These are phyloP conservation scores for Graphilbum fragrans DNA, from an alignment of 2,329 filamentous ascomycete species.

Conservation along the genomic window DNA sequence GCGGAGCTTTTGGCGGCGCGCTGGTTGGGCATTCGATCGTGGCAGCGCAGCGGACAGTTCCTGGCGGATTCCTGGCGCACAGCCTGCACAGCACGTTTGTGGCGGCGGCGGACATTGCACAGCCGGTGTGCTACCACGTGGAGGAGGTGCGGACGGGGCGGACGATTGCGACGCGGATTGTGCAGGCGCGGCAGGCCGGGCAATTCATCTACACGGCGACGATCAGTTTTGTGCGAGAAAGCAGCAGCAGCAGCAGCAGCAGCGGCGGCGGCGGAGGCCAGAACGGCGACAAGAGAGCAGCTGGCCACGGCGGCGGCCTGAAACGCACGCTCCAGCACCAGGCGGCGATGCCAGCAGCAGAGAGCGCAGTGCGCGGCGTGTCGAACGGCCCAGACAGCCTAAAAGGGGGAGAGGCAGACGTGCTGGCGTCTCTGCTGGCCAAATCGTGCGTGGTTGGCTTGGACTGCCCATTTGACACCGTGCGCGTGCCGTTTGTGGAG, in stretches of 20 bases:
- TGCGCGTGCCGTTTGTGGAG: not conserved
- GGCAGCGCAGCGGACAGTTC: not conserved
- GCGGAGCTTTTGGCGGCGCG: slow-evolving; percentile 5
- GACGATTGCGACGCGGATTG: not conserved
- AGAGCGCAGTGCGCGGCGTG: not conserved
- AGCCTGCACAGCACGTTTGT: slow-evolving; percentile 8
- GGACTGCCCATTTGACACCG: not conserved
- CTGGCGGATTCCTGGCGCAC: slow-evolving; percentile 1
- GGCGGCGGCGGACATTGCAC: not conserved
- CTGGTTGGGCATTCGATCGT: slow-evolving; percentile 4
- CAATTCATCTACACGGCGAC: slow-evolving; percentile 1
- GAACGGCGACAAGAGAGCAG: not conserved
- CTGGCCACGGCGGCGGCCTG: not conserved
- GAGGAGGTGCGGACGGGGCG: slow-evolving; percentile 2
- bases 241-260: not conserved
- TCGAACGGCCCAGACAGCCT: not conserved
- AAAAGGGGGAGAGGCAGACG: not conserved
- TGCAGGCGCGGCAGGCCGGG: slow-evolving; percentile 1
- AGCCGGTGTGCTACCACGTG: slow-evolving; percentile 1
- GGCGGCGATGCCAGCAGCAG: not conserved
- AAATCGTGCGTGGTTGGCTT: not conserved
- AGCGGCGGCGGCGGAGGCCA: not conserved
- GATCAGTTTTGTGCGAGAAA: slow-evolving; percentile 1
- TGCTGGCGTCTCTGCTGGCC: not conserved
- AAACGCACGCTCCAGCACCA: not conserved